Percentiles rank a stretch among this genome's conserved stretches.
These are phyloP conservation scores for Saccharomycopsis selenospora DNA, from an alignment of 805 yeast species.

Conservation along the genomic window DNA sequence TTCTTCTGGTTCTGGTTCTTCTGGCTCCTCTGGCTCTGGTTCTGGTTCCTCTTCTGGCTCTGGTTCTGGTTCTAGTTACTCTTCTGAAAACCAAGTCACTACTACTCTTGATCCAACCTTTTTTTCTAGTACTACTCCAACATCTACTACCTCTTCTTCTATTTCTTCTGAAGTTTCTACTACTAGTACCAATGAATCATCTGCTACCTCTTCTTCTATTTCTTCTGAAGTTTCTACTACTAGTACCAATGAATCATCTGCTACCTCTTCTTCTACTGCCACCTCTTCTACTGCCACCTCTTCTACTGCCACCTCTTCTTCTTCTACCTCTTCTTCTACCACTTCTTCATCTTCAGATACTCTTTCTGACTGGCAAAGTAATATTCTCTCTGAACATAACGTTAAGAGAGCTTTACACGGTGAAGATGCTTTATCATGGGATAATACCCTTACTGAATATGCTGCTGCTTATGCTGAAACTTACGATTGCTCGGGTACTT, in stretches of 20 bases:
- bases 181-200: constrained; percentile 23
- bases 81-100: not conserved
- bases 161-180: constrained; percentile 23
- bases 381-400: constrained; percentile 56
- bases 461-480: constrained; percentile 50
- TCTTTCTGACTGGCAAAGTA: constrained; percentile 25
- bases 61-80: not conserved
- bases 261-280: constrained; percentile 10
- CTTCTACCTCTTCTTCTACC: constrained; percentile 23
- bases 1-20: not conserved
- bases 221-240: constrained; percentile 24
- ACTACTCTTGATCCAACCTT: too few relatives aligned
- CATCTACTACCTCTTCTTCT: constrained; percentile 23
- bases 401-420: constrained; percentile 44
- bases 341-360: constrained; percentile 20
- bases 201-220: constrained; percentile 22
- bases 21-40: not conserved
- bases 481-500: constrained; percentile 48
- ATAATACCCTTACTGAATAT: constrained; percentile 38
- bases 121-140: not conserved
- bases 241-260: constrained; percentile 23
- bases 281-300: constrained; percentile 19
- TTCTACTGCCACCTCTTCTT: constrained; percentile 14
- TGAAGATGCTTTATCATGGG: constrained; percentile 50
- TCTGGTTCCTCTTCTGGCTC: not conserved